phyloP scores from a whole-genome alignment of 176 grass and related monocot genomes.

The Eragrostis curvula region DNA sequence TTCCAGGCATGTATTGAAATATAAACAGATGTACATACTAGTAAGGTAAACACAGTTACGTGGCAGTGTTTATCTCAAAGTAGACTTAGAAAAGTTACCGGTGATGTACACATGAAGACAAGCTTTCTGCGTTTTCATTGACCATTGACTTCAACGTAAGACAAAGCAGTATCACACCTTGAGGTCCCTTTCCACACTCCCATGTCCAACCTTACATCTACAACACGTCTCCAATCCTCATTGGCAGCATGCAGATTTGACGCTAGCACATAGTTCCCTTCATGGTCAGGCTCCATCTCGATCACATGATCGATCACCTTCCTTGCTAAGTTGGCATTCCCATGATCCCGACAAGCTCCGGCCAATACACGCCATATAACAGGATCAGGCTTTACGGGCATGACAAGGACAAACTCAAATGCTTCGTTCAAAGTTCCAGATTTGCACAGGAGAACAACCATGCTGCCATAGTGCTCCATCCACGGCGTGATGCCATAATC shows the following conservation, averaged over 20 bases:
- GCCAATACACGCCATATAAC: conserved; percentile 64
- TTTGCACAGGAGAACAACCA: conserved; percentile 61
- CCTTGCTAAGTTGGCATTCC: conserved; percentile 45
- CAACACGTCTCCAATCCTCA: conserved; percentile 57
- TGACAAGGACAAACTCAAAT: conserved; percentile 49
- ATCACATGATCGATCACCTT: conserved; percentile 52
- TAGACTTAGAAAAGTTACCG: conserved; percentile 1
- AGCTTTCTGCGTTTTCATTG: conserved; percentile 34
- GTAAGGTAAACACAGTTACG: not conserved
- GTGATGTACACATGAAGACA: not conserved
- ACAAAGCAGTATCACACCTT: conserved; percentile 25
- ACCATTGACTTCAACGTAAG: conserved; percentile 43
- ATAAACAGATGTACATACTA: not conserved
- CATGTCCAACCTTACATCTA: conserved; percentile 56
- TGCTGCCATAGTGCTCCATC: conserved; percentile 69
- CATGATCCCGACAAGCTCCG: conserved; percentile 59
- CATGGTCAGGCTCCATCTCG: conserved; percentile 50
- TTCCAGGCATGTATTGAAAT: not conserved
- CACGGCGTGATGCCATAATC: conserved; percentile 54
- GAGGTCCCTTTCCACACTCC: conserved; percentile 35
- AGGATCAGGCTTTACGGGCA: conserved; percentile 62
- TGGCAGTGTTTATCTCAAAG: conserved; percentile 8
- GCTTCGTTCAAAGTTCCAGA: conserved; percentile 39
- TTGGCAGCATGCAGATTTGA: conserved; percentile 63
- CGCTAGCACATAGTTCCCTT: conserved; percentile 52